phyloP scores from a whole-genome alignment of 768 basidiomycete species.

The Pisolithus tinctorius region DNA sequence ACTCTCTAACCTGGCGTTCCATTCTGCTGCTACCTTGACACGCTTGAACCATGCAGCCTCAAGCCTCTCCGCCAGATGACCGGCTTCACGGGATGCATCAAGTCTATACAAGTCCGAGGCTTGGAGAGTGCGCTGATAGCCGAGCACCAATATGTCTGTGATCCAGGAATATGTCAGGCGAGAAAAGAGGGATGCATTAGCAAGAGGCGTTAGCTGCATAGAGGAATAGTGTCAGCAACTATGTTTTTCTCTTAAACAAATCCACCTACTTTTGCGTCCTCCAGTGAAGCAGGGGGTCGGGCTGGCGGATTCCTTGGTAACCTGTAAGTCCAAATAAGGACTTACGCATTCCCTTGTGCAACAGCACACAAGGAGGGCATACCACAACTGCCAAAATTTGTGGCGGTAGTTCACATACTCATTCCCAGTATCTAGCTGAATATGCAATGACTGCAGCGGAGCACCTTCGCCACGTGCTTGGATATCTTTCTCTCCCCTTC shows the following conservation, averaged over 20 bases:
- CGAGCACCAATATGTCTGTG: slow-evolving; percentile 53
- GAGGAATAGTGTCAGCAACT: neutral
- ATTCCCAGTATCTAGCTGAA: slow-evolving; percentile 37
- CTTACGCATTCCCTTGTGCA: neutral
- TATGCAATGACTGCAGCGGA: neutral
- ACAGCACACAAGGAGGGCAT: slow-evolving; percentile 2
- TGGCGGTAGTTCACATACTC: slow-evolving; percentile 34
- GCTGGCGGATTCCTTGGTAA: slow-evolving; percentile 53
- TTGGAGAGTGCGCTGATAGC: slow-evolving; percentile 68
- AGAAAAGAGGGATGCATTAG: slow-evolving; percentile 49
- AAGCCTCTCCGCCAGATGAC: slow-evolving; percentile 43
- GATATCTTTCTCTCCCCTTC: too few relatives aligned
- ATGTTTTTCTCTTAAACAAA: neutral
- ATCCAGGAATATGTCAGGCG: slow-evolving; percentile 64
- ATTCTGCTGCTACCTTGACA: slow-evolving; percentile 40
- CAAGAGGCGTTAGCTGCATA: slow-evolving; percentile 48
- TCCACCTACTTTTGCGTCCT: slow-evolving; percentile 42
- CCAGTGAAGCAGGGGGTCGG: slow-evolving; percentile 46
- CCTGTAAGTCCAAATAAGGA: slow-evolving; percentile 27
- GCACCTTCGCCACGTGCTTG: too few relatives aligned
- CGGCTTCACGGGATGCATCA: slow-evolving; percentile 43
- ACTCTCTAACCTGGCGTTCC: slow-evolving; percentile 43
- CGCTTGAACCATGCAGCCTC: slow-evolving; percentile 50
- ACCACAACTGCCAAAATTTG: slow-evolving; percentile 55
- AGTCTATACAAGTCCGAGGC: slow-evolving; percentile 72